phyloP scores from a whole-genome alignment of 495 filamentous ascomycete species.

The Apiosordaria backusii region DNA sequence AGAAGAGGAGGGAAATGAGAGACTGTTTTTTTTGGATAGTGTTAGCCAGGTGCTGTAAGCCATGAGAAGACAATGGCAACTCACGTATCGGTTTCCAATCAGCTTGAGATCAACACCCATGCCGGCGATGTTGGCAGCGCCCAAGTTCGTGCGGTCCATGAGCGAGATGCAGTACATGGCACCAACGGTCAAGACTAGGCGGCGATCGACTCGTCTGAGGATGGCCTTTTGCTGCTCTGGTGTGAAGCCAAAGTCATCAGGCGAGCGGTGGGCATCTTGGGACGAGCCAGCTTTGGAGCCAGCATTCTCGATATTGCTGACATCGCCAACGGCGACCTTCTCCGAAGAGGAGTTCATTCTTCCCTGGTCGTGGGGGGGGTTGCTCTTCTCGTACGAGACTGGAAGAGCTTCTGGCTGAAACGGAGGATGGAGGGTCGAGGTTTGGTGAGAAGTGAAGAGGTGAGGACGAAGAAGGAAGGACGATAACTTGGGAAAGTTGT shows the following conservation, averaged over 20 bases:
- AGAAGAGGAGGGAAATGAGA: constrained; percentile 62
- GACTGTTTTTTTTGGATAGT: constrained; percentile 36
- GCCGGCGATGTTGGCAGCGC: constrained; percentile 59
- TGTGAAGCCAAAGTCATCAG: constrained; percentile 35
- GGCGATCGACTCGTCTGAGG: constrained; percentile 58
- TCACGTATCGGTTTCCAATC: constrained; percentile 36
- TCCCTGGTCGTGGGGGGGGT: not conserved
- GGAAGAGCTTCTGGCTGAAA: not conserved
- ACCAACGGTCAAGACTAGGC: constrained; percentile 61
- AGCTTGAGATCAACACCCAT: constrained; percentile 55
- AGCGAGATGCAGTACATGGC: constrained; percentile 62
- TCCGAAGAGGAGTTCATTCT: constrained; percentile 15
- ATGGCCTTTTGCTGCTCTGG: constrained; percentile 42
- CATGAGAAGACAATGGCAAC: constrained; percentile 9
- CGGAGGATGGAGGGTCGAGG: not conserved
- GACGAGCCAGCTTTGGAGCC: constrained; percentile 8
- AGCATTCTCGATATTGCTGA: constrained; percentile 16
- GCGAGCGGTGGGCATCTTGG: not conserved
- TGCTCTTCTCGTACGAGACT: not conserved
- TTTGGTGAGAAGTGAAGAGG: not conserved
- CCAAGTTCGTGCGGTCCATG: constrained; percentile 68
- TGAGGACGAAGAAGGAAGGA: constrained; percentile 3
- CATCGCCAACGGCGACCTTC: constrained; percentile 13
- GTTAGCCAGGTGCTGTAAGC: not conserved
- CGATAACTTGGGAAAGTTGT: not conserved